Conservation (phyloP, 495 filamentous ascomycete species). For the Lentithecium fluviatile region DNA sequence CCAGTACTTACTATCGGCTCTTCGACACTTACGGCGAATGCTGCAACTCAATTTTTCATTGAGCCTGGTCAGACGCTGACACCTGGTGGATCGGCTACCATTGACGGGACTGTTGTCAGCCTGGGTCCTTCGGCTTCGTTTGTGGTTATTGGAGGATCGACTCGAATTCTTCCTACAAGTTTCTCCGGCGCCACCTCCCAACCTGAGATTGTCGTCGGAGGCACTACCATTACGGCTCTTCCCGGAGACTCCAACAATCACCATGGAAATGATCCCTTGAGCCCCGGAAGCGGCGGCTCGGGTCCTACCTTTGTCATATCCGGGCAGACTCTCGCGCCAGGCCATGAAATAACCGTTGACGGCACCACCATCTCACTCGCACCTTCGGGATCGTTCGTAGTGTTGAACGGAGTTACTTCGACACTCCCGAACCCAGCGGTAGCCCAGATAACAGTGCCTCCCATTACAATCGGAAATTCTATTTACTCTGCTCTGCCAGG, state of each 20-base stretch:
- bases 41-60: slow-evolving; percentile 42
- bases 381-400: slow-evolving; percentile 25
- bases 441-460: slow-evolving; percentile 27
- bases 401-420: slow-evolving; percentile 25
- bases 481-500: slow-evolving; percentile 39
- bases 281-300: not conserved
- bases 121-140: slow-evolving; percentile 29
- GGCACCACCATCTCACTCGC: slow-evolving; percentile 28
- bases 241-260: not conserved
- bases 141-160: slow-evolving; percentile 39
- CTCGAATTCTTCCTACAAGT: slow-evolving; percentile 21
- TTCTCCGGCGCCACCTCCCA: slow-evolving; percentile 26
- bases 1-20: slow-evolving; percentile 40
- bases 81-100: slow-evolving; percentile 37
- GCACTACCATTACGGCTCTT: slow-evolving; percentile 10
- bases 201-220: slow-evolving; percentile 18
- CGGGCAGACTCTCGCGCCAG: slow-evolving; percentile 31
- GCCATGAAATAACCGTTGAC: slow-evolving; percentile 24
- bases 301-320: slow-evolving; percentile 26
- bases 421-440: slow-evolving; percentile 7
- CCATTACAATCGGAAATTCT: slow-evolving; percentile 27
- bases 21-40: slow-evolving; percentile 39
- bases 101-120: slow-evolving; percentile 33
- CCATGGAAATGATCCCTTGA: not conserved
- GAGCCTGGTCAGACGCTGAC: slow-evolving; percentile 35